Conservation (phyloP, 2,329 filamentous ascomycete species). For the Aspergillus sp. region DNA sequence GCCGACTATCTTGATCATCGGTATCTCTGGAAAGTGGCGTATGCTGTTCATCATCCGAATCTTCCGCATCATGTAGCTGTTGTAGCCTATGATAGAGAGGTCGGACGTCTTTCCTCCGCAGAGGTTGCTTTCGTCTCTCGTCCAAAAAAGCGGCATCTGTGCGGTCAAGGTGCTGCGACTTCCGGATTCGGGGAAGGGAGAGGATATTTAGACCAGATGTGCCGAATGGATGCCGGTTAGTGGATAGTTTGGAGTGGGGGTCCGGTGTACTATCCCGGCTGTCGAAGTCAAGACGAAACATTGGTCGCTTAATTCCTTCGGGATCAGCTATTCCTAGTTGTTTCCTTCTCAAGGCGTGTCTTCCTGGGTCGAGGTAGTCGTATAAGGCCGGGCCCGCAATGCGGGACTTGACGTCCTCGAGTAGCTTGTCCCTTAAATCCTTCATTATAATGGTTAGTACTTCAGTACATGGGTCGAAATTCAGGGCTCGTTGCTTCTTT, state of each 20-base stretch:
- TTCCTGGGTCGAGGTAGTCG: slow-evolving; percentile 77
- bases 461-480: slow-evolving; percentile 86
- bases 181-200: slow-evolving; percentile 72
- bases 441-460: slow-evolving; percentile 75
- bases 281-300: slow-evolving; percentile 58
- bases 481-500: slow-evolving; percentile 79
- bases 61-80: slow-evolving; percentile 72
- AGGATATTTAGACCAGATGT: slow-evolving; percentile 56
- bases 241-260: slow-evolving; percentile 42
- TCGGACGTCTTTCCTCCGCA: slow-evolving; percentile 65
- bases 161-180: slow-evolving; percentile 58
- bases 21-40: slow-evolving; percentile 71
- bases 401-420: slow-evolving; percentile 84
- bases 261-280: slow-evolving; percentile 65
- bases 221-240: slow-evolving; percentile 40
- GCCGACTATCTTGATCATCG: slow-evolving; percentile 80
- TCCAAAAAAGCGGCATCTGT: slow-evolving; percentile 66
- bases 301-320: slow-evolving; percentile 58
- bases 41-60: slow-evolving; percentile 80
- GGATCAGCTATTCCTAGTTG: slow-evolving; percentile 75
- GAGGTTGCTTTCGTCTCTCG: slow-evolving; percentile 60
- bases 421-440: slow-evolving; percentile 81
- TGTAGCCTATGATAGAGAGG: slow-evolving; percentile 79
- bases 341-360: slow-evolving; percentile 75
- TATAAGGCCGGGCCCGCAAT: slow-evolving; percentile 79